phyloP scores from a whole-genome alignment of 2,329 filamentous ascomycete species.

The Xylaria arbuscula region DNA sequence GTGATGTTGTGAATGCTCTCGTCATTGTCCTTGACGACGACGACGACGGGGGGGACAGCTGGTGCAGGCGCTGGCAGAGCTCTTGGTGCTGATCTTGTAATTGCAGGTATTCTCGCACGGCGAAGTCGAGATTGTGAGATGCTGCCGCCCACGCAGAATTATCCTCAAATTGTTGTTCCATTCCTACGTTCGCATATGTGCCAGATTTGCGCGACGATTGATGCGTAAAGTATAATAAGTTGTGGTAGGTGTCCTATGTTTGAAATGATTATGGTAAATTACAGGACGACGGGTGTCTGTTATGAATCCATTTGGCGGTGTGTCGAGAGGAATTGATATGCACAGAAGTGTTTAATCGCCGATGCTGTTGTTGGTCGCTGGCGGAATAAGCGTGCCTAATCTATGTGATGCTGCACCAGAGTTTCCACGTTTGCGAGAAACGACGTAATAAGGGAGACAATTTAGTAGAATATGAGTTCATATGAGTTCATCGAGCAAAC shows the following conservation, averaged over 20 bases:
- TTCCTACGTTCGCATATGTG: not conserved
- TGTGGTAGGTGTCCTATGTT: slow-evolving; percentile 44
- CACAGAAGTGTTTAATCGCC: not conserved
- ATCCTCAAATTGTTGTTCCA: slow-evolving; percentile 25
- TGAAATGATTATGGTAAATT: slow-evolving; percentile 30
- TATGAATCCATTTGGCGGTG: slow-evolving; percentile 25
- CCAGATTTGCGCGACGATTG: slow-evolving; percentile 24
- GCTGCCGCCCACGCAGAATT: slow-evolving; percentile 4
- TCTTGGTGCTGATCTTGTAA: slow-evolving; percentile 66
- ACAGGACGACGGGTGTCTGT: not conserved
- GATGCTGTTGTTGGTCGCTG: not conserved
- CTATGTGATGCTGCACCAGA: slow-evolving; percentile 11
- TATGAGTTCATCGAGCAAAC: slow-evolving; percentile 13
- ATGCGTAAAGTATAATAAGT: slow-evolving; percentile 16
- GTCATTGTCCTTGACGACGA: slow-evolving; percentile 32
- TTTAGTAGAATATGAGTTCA: slow-evolving; percentile 12
- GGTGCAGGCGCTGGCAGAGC: slow-evolving; percentile 62
- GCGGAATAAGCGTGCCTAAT: not conserved
- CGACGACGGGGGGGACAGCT: slow-evolving; percentile 57
- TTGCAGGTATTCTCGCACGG: slow-evolving; percentile 65
- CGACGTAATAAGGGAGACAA: slow-evolving; percentile 23
- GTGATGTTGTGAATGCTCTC: not conserved
- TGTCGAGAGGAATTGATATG: not conserved
- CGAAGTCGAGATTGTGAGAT: slow-evolving; percentile 58
- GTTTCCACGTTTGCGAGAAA: slow-evolving; percentile 17